phyloP scores from a whole-genome alignment of 192 early-diverging fungal species.

The Fimicolochytrium jonesii region DNA sequence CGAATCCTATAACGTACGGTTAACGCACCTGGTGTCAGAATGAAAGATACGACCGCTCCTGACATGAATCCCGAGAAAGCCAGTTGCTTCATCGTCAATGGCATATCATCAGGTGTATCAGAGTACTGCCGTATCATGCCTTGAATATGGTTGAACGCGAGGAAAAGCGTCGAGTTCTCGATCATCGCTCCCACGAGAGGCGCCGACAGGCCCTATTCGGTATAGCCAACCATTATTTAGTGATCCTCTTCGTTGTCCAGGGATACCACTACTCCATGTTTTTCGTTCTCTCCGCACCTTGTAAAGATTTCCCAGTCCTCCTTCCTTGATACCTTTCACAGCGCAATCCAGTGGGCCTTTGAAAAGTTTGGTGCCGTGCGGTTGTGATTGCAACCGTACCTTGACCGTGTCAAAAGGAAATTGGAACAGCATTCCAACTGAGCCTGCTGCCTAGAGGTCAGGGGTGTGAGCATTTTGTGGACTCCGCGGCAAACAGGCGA shows the following conservation, averaged over 20 bases:
- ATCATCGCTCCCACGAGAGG: conserved; percentile 91
- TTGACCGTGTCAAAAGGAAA: conserved; percentile 92
- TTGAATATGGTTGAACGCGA: conserved; percentile 83
- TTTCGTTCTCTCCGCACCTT: conserved; percentile 55
- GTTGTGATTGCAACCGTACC: conserved; percentile 86
- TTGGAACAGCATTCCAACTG: conserved; percentile 87
- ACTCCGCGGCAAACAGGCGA: too few species aligned
- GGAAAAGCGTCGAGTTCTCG: conserved; percentile 88
- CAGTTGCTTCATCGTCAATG: conserved; percentile 54
- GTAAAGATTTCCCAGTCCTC: conserved; percentile 84
- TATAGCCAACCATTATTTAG: too few species aligned
- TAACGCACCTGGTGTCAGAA: conserved; percentile 75
- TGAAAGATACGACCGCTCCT: conserved; percentile 78
- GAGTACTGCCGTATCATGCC: conserved; percentile 54
- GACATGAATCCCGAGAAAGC: conserved; percentile 79
- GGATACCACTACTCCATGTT: too few species aligned
- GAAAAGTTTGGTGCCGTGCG: conserved; percentile 54
- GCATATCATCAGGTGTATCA: conserved; percentile 6
- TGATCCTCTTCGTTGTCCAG: too few species aligned
- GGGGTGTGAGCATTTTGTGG: too few species aligned
- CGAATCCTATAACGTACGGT: too few species aligned
- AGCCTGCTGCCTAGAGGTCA: conserved; percentile 71
- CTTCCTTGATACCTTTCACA: conserved; percentile 62
- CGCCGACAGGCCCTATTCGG: conserved; percentile 79
- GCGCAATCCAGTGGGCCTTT: conserved; percentile 81